Conservation (phyloP, 2,329 filamentous ascomycete species). For the Sphaerostilbella broomeana region DNA sequence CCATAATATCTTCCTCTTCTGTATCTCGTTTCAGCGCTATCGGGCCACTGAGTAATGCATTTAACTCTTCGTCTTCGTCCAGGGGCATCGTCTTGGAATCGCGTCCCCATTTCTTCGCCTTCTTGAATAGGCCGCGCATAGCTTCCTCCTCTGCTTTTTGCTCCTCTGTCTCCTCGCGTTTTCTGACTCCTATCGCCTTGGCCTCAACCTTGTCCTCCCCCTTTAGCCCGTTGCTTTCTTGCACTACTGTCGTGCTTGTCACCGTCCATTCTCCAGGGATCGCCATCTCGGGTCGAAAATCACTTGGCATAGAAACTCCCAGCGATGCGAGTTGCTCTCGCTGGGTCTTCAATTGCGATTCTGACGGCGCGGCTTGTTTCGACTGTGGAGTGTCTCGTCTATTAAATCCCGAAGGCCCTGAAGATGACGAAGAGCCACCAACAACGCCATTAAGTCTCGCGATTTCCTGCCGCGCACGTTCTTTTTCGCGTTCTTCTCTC, state of each 20-base stretch:
- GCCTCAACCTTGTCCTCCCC: constrained; percentile 37
- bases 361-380: constrained; percentile 22
- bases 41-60: constrained; percentile 47
- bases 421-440: constrained; percentile 34
- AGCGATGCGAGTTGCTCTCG: constrained; percentile 81
- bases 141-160: constrained; percentile 55
- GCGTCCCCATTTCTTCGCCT: constrained; percentile 47
- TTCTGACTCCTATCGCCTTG: constrained; percentile 52
- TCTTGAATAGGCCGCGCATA: constrained; percentile 54
- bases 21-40: constrained; percentile 16
- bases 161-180: constrained; percentile 54
- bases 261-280: constrained; percentile 85
- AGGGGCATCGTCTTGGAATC: constrained; percentile 43
- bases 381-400: constrained; percentile 4
- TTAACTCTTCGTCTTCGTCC: constrained; percentile 51
- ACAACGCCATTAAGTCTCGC: constrained; percentile 78
- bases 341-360: constrained; percentile 71
- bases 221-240: constrained; percentile 36
- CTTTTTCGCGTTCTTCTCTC: constrained; percentile 71
- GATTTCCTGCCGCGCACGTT: constrained; percentile 76
- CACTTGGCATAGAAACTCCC: constrained; percentile 77
- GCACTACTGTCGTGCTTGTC: constrained; percentile 55
- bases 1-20: constrained; percentile 18
- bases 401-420: constrained; percentile 18
- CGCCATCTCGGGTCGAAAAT: constrained; percentile 72